Evolutionary conservation across 495 filamentous ascomycete genomes (phyloP), one percentile per base, ranked within the genome.

Genomic region (Aspergillus ellipticus): DNA sequence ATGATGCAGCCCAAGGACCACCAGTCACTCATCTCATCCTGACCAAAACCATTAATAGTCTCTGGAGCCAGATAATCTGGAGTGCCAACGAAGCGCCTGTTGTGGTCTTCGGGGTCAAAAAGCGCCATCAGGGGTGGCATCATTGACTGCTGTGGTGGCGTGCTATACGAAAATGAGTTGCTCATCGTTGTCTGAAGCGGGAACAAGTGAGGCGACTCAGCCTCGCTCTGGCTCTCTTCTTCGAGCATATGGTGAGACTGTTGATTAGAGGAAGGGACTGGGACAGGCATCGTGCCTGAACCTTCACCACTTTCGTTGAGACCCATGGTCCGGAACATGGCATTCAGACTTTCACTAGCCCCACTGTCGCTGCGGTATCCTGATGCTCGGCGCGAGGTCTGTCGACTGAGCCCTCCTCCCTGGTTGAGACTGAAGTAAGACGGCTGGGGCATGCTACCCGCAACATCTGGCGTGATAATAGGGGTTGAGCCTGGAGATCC

Each of bases 21-120:
- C 94, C 94, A 98, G 82, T 98, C 94, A 69, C 94, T 97, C 60
- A 92, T 92, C 67, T 97, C 92, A 67, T 98, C 94, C 72, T 97
- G 94, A 0, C 92, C 90, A 56, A 89, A 82, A 48, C 94, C 94
- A 64, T 89, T 92, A 67, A 98, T 96, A 0, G 94, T 98, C 68
- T 98, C 94, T 2, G 94, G 94, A 2, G 94, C 93, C 16, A 98
- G 82, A 70, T 98, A 98, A 73, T 98, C 94, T 1, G 94, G 94
- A 1, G 94, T 98, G 37, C 94, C 94, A 16, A 98, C 94, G 66
- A 98, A 98, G 35, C 89, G 85, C 48, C 95, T 86, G 65, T 90
- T 93, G 56, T 85, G 92, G 62, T 98, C 94, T 64, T 95, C 88
- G 0, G 94, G 94, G 65, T 97, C 93, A 65, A 96, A 97, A 10